These are phyloP conservation scores for Pythium phragmiticola DNA, from an alignment of 352 stramenopile species.

Conservation along the genomic window DNA sequence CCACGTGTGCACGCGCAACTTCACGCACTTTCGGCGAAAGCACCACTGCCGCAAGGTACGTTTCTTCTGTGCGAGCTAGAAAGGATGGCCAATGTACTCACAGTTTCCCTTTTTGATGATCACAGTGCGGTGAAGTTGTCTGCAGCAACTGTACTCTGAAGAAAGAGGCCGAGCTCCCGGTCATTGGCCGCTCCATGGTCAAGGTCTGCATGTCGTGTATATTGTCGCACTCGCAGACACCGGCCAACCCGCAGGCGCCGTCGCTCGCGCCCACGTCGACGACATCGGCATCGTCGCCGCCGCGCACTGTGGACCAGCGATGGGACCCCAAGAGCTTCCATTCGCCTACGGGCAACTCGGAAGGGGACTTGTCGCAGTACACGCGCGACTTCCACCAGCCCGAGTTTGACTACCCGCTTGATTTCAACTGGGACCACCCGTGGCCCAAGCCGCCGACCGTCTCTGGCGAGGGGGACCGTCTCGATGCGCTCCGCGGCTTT, in stretches of 20 bases:
- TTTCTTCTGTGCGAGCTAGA: neutral
- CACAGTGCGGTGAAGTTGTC: conserved; percentile 83
- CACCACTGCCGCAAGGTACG: conserved; percentile 86
- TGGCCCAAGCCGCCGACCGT: conserved; percentile 84
- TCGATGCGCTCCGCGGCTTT: conserved; percentile 78
- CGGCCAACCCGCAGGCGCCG: conserved; percentile 69
- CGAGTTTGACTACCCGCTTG: conserved; percentile 84
- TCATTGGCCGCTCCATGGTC: conserved; percentile 82
- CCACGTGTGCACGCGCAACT: conserved; percentile 88
- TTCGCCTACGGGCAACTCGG: conserved; percentile 76
- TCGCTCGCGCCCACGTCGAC: conserved; percentile 35
- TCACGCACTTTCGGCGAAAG: conserved; percentile 87
- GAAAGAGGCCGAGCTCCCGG: conserved; percentile 82
- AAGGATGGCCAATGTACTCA: neutral
- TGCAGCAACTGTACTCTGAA: conserved; percentile 87
- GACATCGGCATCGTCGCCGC: conserved; percentile 44
- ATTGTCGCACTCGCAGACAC: conserved; percentile 75
- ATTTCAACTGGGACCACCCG: conserved; percentile 88
- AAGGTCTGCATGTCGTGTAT: conserved; percentile 90
- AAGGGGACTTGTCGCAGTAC: conserved; percentile 73
- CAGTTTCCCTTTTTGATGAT: neutral
- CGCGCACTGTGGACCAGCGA: conserved; percentile 39
- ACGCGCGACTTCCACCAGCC: conserved; percentile 75
- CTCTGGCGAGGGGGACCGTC: conserved; percentile 59
- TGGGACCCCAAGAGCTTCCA: conserved; percentile 85